A percentile compares a stretch with the other conserved stretches of the same genome.
Evolutionary conservation across 306 rosid genomes (phyloP).

Genomic region (Prunus salicina): DNA sequence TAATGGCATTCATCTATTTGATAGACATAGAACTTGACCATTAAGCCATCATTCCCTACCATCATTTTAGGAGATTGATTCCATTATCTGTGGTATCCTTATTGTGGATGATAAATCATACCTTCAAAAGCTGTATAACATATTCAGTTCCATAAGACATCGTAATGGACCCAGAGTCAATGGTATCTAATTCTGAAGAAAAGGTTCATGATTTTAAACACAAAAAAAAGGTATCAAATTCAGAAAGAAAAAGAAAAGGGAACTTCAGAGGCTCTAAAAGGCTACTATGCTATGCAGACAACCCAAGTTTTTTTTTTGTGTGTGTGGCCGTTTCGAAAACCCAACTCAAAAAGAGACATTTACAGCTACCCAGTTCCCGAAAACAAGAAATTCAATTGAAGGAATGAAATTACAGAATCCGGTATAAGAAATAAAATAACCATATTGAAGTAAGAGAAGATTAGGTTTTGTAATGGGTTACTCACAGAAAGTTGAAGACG

Average conservation of each 20-base stretch:
- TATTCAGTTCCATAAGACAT: background rate
- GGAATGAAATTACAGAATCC: background rate
- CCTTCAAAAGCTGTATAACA: background rate
- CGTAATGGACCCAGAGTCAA: background rate
- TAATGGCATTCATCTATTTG: background rate
- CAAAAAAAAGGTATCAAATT: background rate
- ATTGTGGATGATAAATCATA: background rate
- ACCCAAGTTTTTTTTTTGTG: background rate
- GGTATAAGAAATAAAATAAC: background rate
- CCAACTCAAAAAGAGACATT: background rate
- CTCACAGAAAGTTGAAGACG: slow-evolving; percentile 49
- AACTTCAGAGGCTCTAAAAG: background rate
- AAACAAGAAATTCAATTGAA: background rate
- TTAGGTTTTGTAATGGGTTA: background rate
- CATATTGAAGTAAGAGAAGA: background rate
- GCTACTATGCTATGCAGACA: background rate
- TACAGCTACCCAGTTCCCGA: background rate
- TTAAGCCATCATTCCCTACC: background rate
- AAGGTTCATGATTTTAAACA: background rate
- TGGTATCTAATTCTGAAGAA: background rate
- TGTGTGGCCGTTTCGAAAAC: background rate
- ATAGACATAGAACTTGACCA: background rate
- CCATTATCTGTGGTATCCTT: background rate
- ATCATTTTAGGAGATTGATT: background rate
- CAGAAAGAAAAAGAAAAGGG: background rate